phyloP scores from a whole-genome alignment of 208 protist genomes.

The Porcisia deanei region DNA sequence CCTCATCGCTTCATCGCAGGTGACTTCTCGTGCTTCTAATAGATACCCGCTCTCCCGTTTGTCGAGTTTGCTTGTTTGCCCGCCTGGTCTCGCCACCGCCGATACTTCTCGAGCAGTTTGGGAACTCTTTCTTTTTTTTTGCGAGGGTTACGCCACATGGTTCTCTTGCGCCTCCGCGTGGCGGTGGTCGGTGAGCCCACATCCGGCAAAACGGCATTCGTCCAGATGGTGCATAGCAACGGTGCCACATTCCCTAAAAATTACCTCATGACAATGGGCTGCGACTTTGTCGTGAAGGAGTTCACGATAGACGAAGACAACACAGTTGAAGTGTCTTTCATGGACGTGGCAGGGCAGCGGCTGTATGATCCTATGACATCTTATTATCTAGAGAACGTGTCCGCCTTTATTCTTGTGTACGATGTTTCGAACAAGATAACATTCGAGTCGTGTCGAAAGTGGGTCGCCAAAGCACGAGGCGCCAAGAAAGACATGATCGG shows the following conservation, averaged over 20 bases:
- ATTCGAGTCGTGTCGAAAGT: constrained; percentile 87
- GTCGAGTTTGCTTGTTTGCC: background rate
- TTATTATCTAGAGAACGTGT: constrained; percentile 60
- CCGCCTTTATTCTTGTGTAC: constrained; percentile 89
- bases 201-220: constrained; percentile 89
- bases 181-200: constrained; percentile 89
- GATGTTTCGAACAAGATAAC: constrained; percentile 90
- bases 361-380: constrained; percentile 83
- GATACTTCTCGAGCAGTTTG: background rate
- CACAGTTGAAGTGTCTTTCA: constrained; percentile 85
- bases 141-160: constrained; percentile 47
- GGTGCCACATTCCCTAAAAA: constrained; percentile 88
- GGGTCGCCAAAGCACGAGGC: constrained; percentile 55
- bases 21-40: background rate
- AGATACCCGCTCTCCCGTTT: background rate
- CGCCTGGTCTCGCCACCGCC: background rate
- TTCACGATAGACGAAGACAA: constrained; percentile 73
- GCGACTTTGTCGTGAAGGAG: constrained; percentile 92
- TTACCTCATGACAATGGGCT: constrained; percentile 93
- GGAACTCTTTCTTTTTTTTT: background rate
- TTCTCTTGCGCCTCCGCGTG: constrained; percentile 81
- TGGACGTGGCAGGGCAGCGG: constrained; percentile 87
- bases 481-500: constrained; percentile 73
- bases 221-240: constrained; percentile 92
- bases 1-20: background rate